Conservation (phyloP, 225 moss, liverwort and hornwort species). For the Bryoerythrophyllum caledonicum region DNA sequence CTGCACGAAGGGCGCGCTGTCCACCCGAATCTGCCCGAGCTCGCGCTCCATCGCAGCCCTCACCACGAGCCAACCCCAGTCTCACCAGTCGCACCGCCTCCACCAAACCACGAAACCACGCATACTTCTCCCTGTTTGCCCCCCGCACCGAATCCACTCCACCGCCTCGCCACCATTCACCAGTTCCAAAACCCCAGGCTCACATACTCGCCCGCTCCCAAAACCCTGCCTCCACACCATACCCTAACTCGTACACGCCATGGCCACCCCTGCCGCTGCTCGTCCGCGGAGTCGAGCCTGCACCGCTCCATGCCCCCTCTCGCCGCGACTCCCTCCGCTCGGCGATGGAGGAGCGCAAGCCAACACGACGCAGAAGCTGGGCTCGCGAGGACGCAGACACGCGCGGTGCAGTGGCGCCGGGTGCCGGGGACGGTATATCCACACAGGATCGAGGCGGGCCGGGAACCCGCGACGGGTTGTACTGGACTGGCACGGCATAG, state of each 20-base stretch:
- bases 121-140: constrained; percentile 15
- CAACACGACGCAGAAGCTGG: background rate
- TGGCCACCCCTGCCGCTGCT: background rate
- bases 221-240: no score
- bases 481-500: background rate
- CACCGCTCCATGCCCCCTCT: background rate
- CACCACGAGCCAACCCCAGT: background rate
- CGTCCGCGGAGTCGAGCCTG: background rate
- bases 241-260: background rate
- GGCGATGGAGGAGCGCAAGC: background rate
- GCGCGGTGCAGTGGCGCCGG: background rate
- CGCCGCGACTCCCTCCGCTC: background rate
- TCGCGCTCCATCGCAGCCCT: constrained; percentile 39
- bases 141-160: background rate
- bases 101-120: constrained; percentile 9
- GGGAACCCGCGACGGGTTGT: background rate
- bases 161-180: constrained; percentile 3
- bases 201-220: background rate
- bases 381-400: no score
- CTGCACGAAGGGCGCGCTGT: constrained; percentile 44
- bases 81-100: background rate
- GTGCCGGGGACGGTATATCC: background rate
- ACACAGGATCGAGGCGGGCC: background rate
- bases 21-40: constrained; percentile 43
- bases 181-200: background rate